Evolutionary conservation across 768 basidiomycete genomes (phyloP), one percentile per base, ranked within the genome.

Genomic region (Asterophora parasitica): DNA sequence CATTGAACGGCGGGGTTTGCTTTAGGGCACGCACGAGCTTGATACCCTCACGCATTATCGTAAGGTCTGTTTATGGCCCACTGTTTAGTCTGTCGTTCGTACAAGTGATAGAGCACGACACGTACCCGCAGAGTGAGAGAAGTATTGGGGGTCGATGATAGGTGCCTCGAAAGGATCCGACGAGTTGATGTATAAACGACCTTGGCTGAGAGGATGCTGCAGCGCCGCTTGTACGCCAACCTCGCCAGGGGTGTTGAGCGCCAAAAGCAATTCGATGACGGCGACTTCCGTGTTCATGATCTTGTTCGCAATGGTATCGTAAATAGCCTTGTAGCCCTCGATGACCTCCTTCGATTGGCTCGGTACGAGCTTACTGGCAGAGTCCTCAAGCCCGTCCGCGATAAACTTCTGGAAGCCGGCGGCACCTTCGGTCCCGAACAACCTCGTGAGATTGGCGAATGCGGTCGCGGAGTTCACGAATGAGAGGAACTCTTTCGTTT

Each of bases 121-220:
- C 65, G 16, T 50, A 74, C 73, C 78, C 19, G 76, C 76, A 5
- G 68, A 61, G 54, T 82, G 77, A 4, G 74, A 66, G 47, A 83
- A 75, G 65, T 85, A 86, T 50, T 73, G 65, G 2, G 85, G 85
- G 62, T 88, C 79, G 59, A 88, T 80, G 35, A 73, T 59, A 4
- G 82, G 82, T 28, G 66, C 51, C 47, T 78, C 75, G 65, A 86
- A 88, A 1, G 78, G 67, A 48, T 77, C 72, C 11, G 72, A 68
- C 4, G 77, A 74, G 57, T 72, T 81, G 66, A 86, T 79, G 49
- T 76, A 76, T 31, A 88, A 57, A 6, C 70, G 72, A 13, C 85
- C 85, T 41, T 79, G 74, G 33, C 74, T 73, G 49, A 27, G 68
- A 1, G 82, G 81, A 57, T 80, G 80, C 61, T 85, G 84, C 7